These are phyloP conservation scores for Cercospora canescens DNA, from an alignment of 2,329 filamentous ascomycete species.

Conservation along the genomic window DNA sequence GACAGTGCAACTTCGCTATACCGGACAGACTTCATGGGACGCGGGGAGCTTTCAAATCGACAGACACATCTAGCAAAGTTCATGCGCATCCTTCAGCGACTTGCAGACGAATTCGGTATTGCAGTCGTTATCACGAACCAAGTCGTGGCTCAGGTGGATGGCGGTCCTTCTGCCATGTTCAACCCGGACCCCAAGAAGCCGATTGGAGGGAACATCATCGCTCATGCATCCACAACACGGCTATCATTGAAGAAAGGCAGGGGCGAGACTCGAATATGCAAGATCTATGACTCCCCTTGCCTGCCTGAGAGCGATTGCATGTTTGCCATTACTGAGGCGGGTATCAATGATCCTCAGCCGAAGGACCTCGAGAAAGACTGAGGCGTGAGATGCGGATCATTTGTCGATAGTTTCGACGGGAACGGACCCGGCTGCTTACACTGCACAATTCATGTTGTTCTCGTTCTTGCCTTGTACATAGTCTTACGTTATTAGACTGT, in stretches of 20 bases:
- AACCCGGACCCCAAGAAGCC: slow-evolving; percentile 99
- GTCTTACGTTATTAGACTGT: not conserved
- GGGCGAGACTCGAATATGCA: slow-evolving; percentile 93
- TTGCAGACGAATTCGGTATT: slow-evolving; percentile 84
- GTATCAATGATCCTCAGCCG: slow-evolving; percentile 91
- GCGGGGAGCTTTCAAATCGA: slow-evolving; percentile 90
- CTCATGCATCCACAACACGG: slow-evolving; percentile 92
- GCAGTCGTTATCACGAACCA: slow-evolving; percentile 99
- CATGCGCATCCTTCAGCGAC: slow-evolving; percentile 77
- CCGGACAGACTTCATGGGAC: slow-evolving; percentile 93
- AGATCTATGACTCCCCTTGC: slow-evolving; percentile 98
- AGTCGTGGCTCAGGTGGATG: slow-evolving; percentile 96
- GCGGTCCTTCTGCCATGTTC: slow-evolving; percentile 95
- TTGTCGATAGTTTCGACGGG: not conserved
- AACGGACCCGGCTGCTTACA: not conserved
- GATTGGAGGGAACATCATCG: slow-evolving; percentile 98
- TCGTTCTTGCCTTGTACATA: slow-evolving; percentile 3
- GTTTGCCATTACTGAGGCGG: slow-evolving; percentile 96
- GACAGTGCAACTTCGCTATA: slow-evolving; percentile 96
- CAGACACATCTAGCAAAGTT: slow-evolving; percentile 89
- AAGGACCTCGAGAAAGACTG: slow-evolving; percentile 89
- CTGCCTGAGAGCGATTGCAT: slow-evolving; percentile 93
- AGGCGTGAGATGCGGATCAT: not conserved
- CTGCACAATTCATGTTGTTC: not conserved
- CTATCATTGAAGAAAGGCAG: slow-evolving; percentile 94